Evolutionary conservation across 371 early-diverging fungal species (phyloP).

Genomic region (Funneliformis caledonium): DNA sequence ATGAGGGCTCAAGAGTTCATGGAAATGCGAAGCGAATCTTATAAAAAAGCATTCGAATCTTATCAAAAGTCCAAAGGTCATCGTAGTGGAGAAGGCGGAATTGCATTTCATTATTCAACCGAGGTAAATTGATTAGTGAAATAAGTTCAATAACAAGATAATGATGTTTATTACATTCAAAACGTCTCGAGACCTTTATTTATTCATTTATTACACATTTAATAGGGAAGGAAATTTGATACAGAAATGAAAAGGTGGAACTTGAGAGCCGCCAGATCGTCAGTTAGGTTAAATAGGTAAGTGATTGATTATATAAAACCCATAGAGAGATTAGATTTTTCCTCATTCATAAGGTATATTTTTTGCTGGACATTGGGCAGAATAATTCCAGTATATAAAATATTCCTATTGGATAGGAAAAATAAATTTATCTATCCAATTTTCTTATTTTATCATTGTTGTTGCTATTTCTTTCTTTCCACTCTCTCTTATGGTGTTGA

Average conservation of each 20-base stretch:
- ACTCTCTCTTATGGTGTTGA: background rate
- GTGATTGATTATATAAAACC: background rate
- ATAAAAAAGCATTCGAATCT: conserved; percentile 64
- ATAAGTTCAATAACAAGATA: background rate
- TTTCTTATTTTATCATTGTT: background rate
- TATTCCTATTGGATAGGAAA: background rate
- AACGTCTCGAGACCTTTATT: background rate
- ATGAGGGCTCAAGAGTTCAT: conserved; percentile 55
- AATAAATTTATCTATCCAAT: background rate
- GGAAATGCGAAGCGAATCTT: conserved; percentile 65
- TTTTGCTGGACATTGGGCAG: too few species aligned
- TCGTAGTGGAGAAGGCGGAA: conserved; percentile 62
- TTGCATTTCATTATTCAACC: conserved; percentile 71
- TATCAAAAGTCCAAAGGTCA: conserved; percentile 56
- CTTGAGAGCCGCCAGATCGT: conserved; percentile 73
- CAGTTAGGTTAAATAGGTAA: conserved; percentile 60
- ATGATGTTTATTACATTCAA: background rate
- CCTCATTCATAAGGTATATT: too few species aligned
- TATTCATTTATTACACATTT: background rate
- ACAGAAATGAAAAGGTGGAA: conserved; percentile 68
- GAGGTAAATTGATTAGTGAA: conserved; percentile 46
- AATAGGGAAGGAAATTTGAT: conserved; percentile 61
- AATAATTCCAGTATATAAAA: background rate
- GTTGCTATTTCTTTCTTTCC: conserved; percentile 22
- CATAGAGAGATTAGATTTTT: background rate